These are phyloP conservation scores for Tuber microsphaerosporum DNA, from an alignment of 495 filamentous ascomycete species.

Conservation along the genomic window DNA sequence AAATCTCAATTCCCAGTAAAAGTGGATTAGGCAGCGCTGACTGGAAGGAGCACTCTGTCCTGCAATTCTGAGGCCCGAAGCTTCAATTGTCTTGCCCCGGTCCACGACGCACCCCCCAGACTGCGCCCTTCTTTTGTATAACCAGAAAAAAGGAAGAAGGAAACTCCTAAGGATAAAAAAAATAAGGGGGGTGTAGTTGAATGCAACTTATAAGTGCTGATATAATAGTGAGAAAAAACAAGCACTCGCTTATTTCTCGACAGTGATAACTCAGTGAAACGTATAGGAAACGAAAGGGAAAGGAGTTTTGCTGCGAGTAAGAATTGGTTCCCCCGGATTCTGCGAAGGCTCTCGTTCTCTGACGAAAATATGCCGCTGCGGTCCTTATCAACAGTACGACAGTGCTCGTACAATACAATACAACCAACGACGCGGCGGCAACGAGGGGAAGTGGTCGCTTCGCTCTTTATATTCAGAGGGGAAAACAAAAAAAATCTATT, in stretches of 20 bases:
- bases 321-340: neutral
- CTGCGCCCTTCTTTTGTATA: slow-evolving; percentile 8
- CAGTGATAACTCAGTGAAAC: neutral
- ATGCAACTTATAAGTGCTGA: neutral
- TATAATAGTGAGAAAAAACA: slow-evolving; percentile 4
- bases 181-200: slow-evolving; percentile 3
- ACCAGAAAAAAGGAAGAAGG: neutral
- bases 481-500: neutral
- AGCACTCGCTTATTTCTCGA: neutral
- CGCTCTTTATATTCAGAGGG: slow-evolving; percentile 16
- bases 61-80: neutral
- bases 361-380: neutral
- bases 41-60: neutral
- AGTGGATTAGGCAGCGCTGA: neutral
- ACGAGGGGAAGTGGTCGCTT: neutral
- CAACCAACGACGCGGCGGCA: neutral
- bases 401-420: neutral
- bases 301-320: slow-evolving; percentile 1
- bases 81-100: neutral
- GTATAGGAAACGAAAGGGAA: slow-evolving; percentile 6
- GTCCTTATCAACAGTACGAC: neutral
- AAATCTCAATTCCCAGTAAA: neutral
- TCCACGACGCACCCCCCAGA: neutral
- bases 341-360: neutral
- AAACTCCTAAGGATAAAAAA: slow-evolving; percentile 9